Evolutionary conservation across 495 filamentous ascomycete genomes (phyloP).

Genomic region (Penicillium turbatum): DNA sequence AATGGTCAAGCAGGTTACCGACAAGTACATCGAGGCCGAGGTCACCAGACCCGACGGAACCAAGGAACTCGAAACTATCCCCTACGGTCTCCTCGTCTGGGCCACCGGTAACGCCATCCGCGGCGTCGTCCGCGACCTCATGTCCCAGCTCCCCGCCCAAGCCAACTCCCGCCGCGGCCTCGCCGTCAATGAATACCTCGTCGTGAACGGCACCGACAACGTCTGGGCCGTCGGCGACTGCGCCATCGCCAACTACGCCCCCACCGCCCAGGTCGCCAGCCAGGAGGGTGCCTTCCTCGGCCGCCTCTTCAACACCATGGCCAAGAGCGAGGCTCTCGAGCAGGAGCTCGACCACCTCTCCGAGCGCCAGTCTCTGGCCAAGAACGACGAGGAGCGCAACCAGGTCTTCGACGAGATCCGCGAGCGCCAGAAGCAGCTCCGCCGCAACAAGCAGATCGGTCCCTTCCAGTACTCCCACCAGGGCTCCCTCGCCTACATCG

Average conservation of each 20-base stretch:
- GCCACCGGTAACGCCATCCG: constrained; percentile 95
- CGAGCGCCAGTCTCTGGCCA: constrained; percentile 61
- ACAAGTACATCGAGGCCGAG: constrained; percentile 92
- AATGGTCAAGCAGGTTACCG: constrained; percentile 95
- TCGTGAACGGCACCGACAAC: constrained; percentile 93
- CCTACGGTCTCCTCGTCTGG: constrained; percentile 97
- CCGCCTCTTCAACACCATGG: constrained; percentile 96
- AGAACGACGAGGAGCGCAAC: constrained; percentile 52
- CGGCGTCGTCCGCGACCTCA: constrained; percentile 81
- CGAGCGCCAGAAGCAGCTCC: constrained; percentile 75
- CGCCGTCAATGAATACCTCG: constrained; percentile 95
- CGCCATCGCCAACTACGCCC: constrained; percentile 92
- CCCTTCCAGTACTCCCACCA: constrained; percentile 98
- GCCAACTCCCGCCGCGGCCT: constrained; percentile 92
- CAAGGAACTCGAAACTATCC: constrained; percentile 75
- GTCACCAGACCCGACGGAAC: constrained; percentile 78
- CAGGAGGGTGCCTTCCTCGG: constrained; percentile 97
- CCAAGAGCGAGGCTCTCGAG: constrained; percentile 80
- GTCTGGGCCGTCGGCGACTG: constrained; percentile 93
- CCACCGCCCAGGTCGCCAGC: constrained; percentile 91
- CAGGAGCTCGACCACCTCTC: constrained; percentile 58
- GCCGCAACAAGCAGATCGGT: constrained; percentile 85
- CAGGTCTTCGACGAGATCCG: constrained; percentile 68
- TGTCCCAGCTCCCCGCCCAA: constrained; percentile 87
- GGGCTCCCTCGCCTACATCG: constrained; percentile 95